phyloP scores from a whole-genome alignment of 2,329 filamentous ascomycete genomes.

The Ophiostoma piceae region DNA sequence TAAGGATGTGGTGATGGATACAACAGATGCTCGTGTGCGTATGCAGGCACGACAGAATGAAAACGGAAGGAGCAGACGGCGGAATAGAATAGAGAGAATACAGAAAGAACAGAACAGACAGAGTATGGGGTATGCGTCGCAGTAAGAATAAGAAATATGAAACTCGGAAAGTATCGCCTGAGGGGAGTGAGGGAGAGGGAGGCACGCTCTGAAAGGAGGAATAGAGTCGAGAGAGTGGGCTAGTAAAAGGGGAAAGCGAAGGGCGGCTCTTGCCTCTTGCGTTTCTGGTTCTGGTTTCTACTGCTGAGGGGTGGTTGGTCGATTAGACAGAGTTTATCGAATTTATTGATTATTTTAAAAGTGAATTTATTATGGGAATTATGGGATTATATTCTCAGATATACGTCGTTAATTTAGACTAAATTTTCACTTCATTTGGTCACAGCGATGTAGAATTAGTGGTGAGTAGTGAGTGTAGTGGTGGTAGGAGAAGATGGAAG shows the following conservation, averaged over 20 bases:
- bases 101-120: background rate
- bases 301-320: background rate
- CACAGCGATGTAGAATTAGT: background rate
- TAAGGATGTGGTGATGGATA: background rate
- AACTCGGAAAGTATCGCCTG: conserved; percentile 14
- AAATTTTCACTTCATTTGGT: background rate
- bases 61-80: background rate
- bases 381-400: background rate
- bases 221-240: background rate
- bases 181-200: background rate
- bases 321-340: background rate
- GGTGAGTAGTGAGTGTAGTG: too few relatives aligned
- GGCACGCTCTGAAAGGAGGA: background rate
- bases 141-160: conserved; percentile 12
- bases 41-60: too few relatives aligned
- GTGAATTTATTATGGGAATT: background rate
- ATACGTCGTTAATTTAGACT: background rate
- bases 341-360: background rate
- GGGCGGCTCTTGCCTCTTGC: conserved; percentile 8
- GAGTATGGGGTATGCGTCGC: conserved; percentile 4
- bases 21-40: background rate
- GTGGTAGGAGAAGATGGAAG: background rate
- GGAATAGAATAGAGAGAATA: background rate
- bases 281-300: background rate
- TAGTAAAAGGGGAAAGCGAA: conserved; percentile 10